These are phyloP conservation scores for Ogataea minuta DNA, from an alignment of 805 yeast genomes.

Conservation along the genomic window DNA sequence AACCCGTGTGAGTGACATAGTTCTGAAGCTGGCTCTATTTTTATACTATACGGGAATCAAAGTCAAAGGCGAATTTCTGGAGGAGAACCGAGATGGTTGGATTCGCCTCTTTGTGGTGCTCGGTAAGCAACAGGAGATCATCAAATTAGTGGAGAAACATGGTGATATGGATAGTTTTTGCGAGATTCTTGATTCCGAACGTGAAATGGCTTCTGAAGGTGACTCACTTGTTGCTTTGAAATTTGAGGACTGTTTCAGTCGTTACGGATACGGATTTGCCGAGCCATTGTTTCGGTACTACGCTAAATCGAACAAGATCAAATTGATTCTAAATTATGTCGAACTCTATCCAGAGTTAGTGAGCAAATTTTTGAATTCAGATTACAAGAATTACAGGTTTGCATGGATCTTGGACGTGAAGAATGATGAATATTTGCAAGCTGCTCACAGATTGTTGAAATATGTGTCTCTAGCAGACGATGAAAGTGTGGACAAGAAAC, in stretches of 20 bases:
- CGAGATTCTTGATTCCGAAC: conserved; percentile 45
- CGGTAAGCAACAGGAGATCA: conserved; percentile 51
- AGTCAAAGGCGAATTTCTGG: conserved; percentile 12
- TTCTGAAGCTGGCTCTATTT: conserved; percentile 23
- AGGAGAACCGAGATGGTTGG: conserved; percentile 46
- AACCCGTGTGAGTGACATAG: conserved; percentile 15
- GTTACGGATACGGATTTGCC: conserved; percentile 71
- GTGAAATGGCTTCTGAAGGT: conserved; percentile 35
- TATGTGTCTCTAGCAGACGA: conserved; percentile 40
- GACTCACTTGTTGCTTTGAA: conserved; percentile 24
- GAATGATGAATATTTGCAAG: conserved; percentile 47
- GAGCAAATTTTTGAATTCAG: conserved; percentile 49
- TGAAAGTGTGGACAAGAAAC: conserved; percentile 45
- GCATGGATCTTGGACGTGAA: conserved; percentile 72
- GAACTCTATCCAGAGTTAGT: conserved; percentile 50
- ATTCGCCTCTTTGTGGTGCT: conserved; percentile 51
- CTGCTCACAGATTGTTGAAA: conserved; percentile 45
- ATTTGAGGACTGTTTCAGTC: conserved; percentile 47
- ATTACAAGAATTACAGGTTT: conserved; percentile 45
- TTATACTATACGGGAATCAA: conserved; percentile 22
- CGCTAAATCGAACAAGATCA: conserved; percentile 49
- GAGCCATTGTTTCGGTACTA: conserved; percentile 57
- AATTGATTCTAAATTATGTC: conserved; percentile 55
- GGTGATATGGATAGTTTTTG: conserved; percentile 65
- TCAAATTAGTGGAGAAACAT: conserved; percentile 62